Evolutionary conservation across 495 filamentous ascomycete species (phyloP), one percentile per base, ranked within the genome.

Genomic region (Xylaria intraflava): DNA sequence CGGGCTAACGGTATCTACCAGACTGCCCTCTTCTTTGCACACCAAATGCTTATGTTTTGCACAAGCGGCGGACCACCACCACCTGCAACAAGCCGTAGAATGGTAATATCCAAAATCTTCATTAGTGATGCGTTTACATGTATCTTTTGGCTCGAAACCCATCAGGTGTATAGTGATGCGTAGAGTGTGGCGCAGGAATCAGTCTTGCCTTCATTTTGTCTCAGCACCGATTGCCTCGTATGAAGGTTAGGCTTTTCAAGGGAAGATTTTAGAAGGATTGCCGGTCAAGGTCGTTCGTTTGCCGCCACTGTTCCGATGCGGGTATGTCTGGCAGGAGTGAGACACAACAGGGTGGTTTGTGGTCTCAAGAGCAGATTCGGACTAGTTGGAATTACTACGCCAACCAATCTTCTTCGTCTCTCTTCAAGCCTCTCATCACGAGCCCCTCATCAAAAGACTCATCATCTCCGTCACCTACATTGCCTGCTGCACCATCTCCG

Each of bases 371-470:
- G 41, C 20, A 22, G 35, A 46, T 46, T 40, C 17, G 16, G 24
- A 31, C 12, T 10, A 14, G 33, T 43, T 30, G 23, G 35, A 40
- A 29, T 44, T n/a, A 9, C 57, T 66, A 78, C 17, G 74, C 73
- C 24, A 78, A 65, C 75, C 75, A 78, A 17, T 71, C 69, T 59
- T 78, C 73, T 41, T 78, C 75, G 40, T 74, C 69, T 43, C 75
- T 64, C 54, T 74, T 76, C n/a, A 69, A 62, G 5, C 73, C 73
- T 30, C 69, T 63, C 73, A 78, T 77, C 56, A 74, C 63, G n/a
- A 76, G 53, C 6, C 72, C 75, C 11, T 76, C 74, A 50, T 75
- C 74, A 2, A 73, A 30, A 14, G 64, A 66, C 5, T 67, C 66
- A 31, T 65, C 65, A 6, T 75, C 72, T n/a, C 63, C 67, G 0